Percentiles rank a stretch among this genome's conserved stretches.
These are phyloP conservation scores for Nemania sp. DNA, from an alignment of 2,329 filamentous ascomycete genomes.

Conservation along the genomic window DNA sequence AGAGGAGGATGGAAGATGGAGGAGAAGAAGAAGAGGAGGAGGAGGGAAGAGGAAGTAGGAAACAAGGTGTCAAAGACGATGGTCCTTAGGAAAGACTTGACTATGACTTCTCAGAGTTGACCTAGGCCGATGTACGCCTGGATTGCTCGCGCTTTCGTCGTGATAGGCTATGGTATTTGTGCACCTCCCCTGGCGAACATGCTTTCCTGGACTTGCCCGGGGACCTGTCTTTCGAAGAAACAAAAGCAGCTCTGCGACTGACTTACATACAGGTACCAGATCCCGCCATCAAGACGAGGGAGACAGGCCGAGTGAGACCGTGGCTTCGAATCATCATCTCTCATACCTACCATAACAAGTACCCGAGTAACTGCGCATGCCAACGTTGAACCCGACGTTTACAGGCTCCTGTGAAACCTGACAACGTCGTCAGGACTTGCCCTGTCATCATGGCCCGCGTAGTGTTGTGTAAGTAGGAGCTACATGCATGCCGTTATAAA, in stretches of 20 bases:
- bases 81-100: background rate
- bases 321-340: background rate
- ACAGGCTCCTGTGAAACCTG: too few relatives aligned
- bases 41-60: background rate
- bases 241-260: background rate
- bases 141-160: too few relatives aligned
- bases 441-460: background rate
- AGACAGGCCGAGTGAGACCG: background rate
- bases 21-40: too few relatives aligned
- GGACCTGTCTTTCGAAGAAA: background rate
- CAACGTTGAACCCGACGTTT: too few relatives aligned
- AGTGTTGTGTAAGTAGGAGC: background rate
- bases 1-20: too few relatives aligned
- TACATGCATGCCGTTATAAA: background rate
- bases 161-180: background rate
- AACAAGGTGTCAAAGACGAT: background rate
- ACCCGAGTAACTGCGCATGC: too few relatives aligned
- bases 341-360: too few relatives aligned
- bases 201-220: too few relatives aligned
- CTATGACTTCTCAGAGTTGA: background rate
- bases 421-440: too few relatives aligned
- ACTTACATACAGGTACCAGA: background rate
- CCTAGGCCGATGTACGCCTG: too few relatives aligned
- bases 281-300: too few relatives aligned
- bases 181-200: constrained; percentile 23